Evolutionary conservation across 1,284 basidiomycete species (phyloP).

Genomic region (Boletus semigastroideus): DNA sequence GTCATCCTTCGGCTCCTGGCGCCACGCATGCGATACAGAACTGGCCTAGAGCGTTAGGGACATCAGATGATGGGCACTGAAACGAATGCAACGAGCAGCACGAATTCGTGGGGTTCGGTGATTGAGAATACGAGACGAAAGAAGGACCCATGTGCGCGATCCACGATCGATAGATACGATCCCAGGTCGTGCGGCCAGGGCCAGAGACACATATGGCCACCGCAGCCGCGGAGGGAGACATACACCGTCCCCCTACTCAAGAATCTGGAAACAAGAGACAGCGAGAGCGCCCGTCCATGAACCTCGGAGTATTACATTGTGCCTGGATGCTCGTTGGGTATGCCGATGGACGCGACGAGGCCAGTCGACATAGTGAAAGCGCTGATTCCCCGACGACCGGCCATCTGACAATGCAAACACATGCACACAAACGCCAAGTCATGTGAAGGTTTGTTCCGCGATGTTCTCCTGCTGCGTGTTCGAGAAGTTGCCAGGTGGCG

Average conservation of each 20-base stretch:
- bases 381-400: neutral
- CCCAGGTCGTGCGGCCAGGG: neutral
- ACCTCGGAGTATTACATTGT: neutral
- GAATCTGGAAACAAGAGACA: slow-evolving; percentile 3
- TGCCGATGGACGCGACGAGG: neutral
- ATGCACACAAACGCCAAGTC: neutral
- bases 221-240: slow-evolving; percentile 7
- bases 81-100: slow-evolving; percentile 5
- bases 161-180: neutral
- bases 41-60: slow-evolving; percentile 1
- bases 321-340: neutral
- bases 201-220: slow-evolving; percentile 10
- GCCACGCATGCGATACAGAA: neutral
- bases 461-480: slow-evolving; percentile 9
- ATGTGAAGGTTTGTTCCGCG: slow-evolving; percentile 12
- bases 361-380: neutral
- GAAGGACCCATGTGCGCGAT: slow-evolving; percentile 5
- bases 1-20: neutral
- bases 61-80: slow-evolving; percentile 9
- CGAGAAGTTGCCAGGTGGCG: slow-evolving; percentile 12
- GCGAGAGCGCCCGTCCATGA: slow-evolving; percentile 11
- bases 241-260: neutral
- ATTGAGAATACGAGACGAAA: neutral
- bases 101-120: neutral
- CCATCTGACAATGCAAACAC: neutral